Conservation (phyloP, 2,329 filamentous ascomycete species). For the Clonostachys chloroleuca region DNA sequence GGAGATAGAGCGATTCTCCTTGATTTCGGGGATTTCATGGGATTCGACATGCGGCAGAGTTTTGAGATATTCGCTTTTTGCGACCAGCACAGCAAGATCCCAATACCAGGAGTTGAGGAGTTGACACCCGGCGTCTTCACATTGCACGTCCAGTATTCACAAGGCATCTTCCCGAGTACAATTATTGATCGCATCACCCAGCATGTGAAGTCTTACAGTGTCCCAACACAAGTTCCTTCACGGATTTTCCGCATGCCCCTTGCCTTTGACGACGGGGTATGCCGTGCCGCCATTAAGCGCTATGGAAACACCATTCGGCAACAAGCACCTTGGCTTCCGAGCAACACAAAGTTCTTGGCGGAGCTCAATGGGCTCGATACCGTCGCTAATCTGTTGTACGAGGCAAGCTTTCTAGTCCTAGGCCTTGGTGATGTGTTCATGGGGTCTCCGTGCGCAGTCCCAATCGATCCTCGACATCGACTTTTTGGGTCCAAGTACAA, state of each 20-base stretch:
- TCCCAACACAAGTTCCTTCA: slow-evolving; percentile 14
- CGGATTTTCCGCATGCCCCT: slow-evolving; percentile 27
- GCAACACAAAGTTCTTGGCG: slow-evolving; percentile 51
- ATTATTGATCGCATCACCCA: slow-evolving; percentile 12
- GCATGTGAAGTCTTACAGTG: slow-evolving; percentile 14
- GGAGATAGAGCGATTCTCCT: slow-evolving; percentile 25
- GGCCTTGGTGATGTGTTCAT: slow-evolving; percentile 33
- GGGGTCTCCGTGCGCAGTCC: slow-evolving; percentile 27
- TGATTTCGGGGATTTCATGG: slow-evolving; percentile 19
- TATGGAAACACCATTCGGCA: slow-evolving; percentile 59
- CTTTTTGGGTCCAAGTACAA: slow-evolving; percentile 30
- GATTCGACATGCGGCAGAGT: slow-evolving; percentile 23
- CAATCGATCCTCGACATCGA: slow-evolving; percentile 24
- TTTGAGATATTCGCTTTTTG: slow-evolving; percentile 25
- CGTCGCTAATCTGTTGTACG: slow-evolving; percentile 16
- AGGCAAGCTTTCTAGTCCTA: slow-evolving; percentile 26
- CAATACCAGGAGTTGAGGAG: slow-evolving; percentile 20
- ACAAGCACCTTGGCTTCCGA: slow-evolving; percentile 57
- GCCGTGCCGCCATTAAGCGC: slow-evolving; percentile 46
- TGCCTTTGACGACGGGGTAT: slow-evolving; percentile 29
- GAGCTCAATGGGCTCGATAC: slow-evolving; percentile 22
- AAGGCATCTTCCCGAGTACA: slow-evolving; percentile 6
- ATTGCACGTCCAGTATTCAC: slow-evolving; percentile 20
- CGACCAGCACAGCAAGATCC: slow-evolving; percentile 15
- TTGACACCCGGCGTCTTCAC: slow-evolving; percentile 25